Conservation (phyloP, 495 filamentous ascomycete genomes). For the Xylaria intraflava region DNA sequence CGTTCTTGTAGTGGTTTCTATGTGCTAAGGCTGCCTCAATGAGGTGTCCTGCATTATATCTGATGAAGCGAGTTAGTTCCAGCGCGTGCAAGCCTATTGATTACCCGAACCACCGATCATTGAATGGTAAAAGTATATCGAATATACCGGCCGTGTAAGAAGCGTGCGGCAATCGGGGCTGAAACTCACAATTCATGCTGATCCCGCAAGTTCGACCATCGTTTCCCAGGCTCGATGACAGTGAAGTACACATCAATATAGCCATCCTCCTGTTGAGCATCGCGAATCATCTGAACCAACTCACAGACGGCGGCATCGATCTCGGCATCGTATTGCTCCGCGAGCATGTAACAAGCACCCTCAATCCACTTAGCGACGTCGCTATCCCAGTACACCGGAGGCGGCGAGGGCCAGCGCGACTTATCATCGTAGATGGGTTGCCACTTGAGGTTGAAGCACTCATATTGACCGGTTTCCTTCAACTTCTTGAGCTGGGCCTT, state of each 20-base stretch:
- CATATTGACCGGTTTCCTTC: constrained; percentile 48
- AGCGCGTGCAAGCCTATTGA: background rate
- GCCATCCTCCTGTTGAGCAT: constrained; percentile 50
- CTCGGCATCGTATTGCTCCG: constrained; percentile 33
- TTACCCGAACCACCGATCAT: background rate
- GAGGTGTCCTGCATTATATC: constrained; percentile 54
- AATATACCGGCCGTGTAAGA: background rate
- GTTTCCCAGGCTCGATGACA: constrained; percentile 43
- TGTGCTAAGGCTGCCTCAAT: constrained; percentile 55
- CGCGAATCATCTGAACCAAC: constrained; percentile 48
- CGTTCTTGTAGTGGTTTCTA: constrained; percentile 42
- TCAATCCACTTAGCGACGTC: constrained; percentile 58
- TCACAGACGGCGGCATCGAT: constrained; percentile 49
- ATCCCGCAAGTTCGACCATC: constrained; percentile 54
- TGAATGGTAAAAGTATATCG: background rate
- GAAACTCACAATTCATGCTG: constrained; percentile 52
- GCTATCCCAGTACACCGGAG: constrained; percentile 54
- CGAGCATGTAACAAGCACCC: constrained; percentile 51
- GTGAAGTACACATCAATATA: constrained; percentile 57
- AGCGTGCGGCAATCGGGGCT: background rate
- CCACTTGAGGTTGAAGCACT: constrained; percentile 48
- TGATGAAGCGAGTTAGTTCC: constrained; percentile 13
- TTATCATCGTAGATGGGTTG: constrained; percentile 45
- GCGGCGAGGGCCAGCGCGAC: constrained; percentile 45
- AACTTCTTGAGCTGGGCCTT: constrained; percentile 45